Conservation (phyloP, 164 flowering plant genomes). For the Platanus orientalis region DNA sequence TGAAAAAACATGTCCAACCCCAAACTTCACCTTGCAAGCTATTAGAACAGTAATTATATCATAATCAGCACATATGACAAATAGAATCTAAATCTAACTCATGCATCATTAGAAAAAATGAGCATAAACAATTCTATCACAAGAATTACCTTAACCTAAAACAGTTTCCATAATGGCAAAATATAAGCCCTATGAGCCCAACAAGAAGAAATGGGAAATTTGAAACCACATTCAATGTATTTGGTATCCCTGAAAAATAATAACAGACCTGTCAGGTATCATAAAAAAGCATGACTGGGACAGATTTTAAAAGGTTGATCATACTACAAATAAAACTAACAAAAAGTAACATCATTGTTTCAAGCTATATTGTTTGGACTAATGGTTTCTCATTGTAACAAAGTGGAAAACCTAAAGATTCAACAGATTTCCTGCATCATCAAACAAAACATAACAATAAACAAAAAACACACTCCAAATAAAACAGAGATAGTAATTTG, state of each 20-base stretch:
- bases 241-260: conserved; percentile 80
- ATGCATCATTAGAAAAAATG: not conserved
- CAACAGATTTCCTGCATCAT: too few species aligned
- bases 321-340: not conserved
- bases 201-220: conserved; percentile 83
- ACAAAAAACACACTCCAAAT: too few species aligned
- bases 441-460: too few species aligned
- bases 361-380: too few species aligned
- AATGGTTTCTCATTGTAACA: too few species aligned
- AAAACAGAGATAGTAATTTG: too few species aligned
- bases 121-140: not conserved
- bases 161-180: conserved; percentile 60
- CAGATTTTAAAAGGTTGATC: not conserved
- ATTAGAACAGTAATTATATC: conserved; percentile 5
- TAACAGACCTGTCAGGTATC: conserved; percentile 11
- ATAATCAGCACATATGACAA: not conserved
- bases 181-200: conserved; percentile 75
- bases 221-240: conserved; percentile 76
- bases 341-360: too few species aligned
- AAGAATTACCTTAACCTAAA: conserved; percentile 59
- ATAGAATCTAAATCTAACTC: not conserved
- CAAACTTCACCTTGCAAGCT: conserved; percentile 83
- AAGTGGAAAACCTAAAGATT: too few species aligned
- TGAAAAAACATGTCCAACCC: conserved; percentile 81
- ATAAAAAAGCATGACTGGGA: not conserved